Conservation (phyloP, 257 asterid genomes). For the Primulina huaijiensis region DNA sequence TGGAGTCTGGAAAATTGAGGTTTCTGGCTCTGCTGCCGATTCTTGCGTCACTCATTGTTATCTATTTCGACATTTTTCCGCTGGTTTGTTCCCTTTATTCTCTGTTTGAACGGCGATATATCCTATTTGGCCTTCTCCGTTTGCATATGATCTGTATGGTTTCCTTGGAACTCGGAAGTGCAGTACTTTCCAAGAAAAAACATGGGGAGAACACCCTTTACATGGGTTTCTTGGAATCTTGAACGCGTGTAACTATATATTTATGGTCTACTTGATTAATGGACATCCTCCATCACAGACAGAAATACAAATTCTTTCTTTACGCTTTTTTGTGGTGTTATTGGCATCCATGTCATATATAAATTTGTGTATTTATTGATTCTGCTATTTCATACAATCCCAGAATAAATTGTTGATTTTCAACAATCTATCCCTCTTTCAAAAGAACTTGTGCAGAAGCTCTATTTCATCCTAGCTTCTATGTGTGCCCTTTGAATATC, state of each 20-base stretch:
- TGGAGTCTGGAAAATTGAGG: slow-evolving; percentile 58
- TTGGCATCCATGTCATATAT: not conserved
- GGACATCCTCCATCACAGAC: not conserved
- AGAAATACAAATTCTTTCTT: too few relatives aligned
- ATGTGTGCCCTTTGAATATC: slow-evolving; percentile 4
- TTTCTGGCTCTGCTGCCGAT: slow-evolving; percentile 64
- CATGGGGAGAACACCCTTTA: not conserved
- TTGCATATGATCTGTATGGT: not conserved
- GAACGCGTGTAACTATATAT: not conserved
- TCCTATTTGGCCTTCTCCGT: not conserved
- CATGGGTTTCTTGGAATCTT: not conserved
- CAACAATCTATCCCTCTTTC: not conserved
- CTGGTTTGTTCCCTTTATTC: slow-evolving; percentile 49
- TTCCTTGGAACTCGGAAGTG: slow-evolving; percentile 2
- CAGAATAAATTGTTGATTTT: not conserved
- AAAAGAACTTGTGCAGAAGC: not conserved
- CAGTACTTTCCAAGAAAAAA: not conserved
- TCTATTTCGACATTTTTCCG: slow-evolving; percentile 47
- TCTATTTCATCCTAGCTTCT: not conserved
- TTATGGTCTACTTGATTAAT: not conserved
- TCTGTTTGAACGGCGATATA: not conserved
- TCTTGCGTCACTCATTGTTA: slow-evolving; percentile 53
- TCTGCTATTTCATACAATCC: not conserved
- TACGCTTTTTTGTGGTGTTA: not conserved
- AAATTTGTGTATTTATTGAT: not conserved